Conservation (phyloP, 2,329 filamentous ascomycete genomes). For the Graphilbum ipis-grandicollis region DNA sequence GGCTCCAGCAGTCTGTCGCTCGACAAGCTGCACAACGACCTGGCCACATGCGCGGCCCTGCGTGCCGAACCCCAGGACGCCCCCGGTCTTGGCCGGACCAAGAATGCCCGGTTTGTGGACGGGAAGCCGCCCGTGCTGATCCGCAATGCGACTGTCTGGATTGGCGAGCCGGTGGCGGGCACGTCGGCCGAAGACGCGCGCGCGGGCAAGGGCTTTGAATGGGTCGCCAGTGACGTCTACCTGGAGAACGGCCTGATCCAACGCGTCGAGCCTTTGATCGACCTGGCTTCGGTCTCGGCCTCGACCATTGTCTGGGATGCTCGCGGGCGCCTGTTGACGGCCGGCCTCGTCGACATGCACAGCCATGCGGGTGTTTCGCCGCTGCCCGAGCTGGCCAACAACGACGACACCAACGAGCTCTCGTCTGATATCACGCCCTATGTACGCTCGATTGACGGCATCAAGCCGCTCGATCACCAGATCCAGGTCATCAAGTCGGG, state of each 20-base stretch:
- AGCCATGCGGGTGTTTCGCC: constrained; percentile 44
- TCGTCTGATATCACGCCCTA: constrained; percentile 49
- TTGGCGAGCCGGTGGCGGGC: constrained; percentile 39
- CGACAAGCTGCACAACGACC: constrained; percentile 33
- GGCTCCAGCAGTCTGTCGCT: constrained; percentile 29
- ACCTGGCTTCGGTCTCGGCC: constrained; percentile 20
- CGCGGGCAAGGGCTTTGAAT: constrained; percentile 40
- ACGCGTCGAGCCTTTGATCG: constrained; percentile 28
- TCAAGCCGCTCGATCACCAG: constrained; percentile 46
- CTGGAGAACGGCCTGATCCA: constrained; percentile 44
- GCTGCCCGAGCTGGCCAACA: constrained; percentile 36
- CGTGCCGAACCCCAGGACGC: constrained; percentile 37
- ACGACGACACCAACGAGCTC: constrained; percentile 45
- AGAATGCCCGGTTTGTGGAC: constrained; percentile 42
- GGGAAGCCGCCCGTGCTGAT: constrained; percentile 44
- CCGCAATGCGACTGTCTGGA: constrained; percentile 49
- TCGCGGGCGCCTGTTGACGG: constrained; percentile 41
- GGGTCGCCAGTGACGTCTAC: constrained; percentile 42
- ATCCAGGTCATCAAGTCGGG: constrained; percentile 55
- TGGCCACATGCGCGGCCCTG: constrained; percentile 37
- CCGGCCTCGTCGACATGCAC: constrained; percentile 57
- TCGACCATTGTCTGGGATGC: constrained; percentile 38
- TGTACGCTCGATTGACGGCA: constrained; percentile 46
- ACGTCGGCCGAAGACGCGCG: constrained; percentile 34
- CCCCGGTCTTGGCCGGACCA: constrained; percentile 34